Percentiles rank a stretch among this genome's conserved stretches.
Conservation (phyloP, 805 yeast genomes). For the Spathaspora arborariae region DNA sequence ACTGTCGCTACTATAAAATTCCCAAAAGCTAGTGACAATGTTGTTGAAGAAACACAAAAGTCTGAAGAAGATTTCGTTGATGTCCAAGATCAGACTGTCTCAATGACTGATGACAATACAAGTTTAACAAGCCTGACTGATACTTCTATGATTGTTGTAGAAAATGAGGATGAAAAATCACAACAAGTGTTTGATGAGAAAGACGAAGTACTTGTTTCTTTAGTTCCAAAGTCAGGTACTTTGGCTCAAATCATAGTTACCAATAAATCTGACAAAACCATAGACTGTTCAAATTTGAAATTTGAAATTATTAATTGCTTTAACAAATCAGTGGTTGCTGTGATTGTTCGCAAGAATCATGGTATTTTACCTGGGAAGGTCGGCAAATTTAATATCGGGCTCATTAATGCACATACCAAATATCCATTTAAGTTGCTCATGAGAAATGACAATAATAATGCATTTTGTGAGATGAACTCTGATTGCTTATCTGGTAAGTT, state of each 20-base stretch:
- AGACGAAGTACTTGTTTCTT: constrained; percentile 15
- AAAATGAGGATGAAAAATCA: neutral
- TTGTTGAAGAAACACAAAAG: neutral
- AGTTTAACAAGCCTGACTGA: neutral
- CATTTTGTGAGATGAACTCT: constrained; percentile 19
- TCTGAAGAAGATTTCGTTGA: neutral
- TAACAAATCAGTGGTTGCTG: constrained; percentile 20
- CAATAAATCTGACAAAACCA: constrained; percentile 21
- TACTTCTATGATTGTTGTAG: neutral
- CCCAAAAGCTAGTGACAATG: neutral
- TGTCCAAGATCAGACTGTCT: neutral
- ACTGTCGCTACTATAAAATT: neutral
- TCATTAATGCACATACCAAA: constrained; percentile 28
- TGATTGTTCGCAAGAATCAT: constrained; percentile 26
- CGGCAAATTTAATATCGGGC: constrained; percentile 30
- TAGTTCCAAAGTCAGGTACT: constrained; percentile 27
- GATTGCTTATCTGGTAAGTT: constrained; percentile 22
- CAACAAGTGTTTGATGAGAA: neutral
- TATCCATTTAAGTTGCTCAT: constrained; percentile 30
- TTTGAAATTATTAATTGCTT: constrained; percentile 29
- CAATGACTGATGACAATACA: neutral
- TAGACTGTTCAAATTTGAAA: constrained; percentile 28
- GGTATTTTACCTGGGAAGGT: constrained; percentile 29
- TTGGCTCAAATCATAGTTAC: constrained; percentile 29
- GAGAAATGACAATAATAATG: constrained; percentile 16